phyloP scores from a whole-genome alignment of 495 filamentous ascomycete species.

The Aspergillus avenaceus region DNA sequence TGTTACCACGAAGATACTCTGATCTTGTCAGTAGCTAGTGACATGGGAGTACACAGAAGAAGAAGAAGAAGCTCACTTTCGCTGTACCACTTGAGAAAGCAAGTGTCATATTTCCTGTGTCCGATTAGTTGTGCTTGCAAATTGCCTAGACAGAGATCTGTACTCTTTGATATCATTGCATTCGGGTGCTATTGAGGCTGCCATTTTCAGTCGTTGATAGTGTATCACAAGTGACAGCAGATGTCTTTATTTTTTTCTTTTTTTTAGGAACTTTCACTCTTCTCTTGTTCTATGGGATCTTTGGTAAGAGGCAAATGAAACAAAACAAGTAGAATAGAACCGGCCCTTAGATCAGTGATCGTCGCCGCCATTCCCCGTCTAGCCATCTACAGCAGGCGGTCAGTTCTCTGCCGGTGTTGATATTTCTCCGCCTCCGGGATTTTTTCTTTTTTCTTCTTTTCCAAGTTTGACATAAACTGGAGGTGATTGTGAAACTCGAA shows the following conservation, averaged over 20 bases:
- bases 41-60: neutral
- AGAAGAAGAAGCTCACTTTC: constrained; percentile 60
- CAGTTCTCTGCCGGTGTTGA: neutral
- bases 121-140: constrained; percentile 16
- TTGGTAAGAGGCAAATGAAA: neutral
- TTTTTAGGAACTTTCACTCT: no score
- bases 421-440: constrained; percentile 9
- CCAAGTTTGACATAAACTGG: neutral
- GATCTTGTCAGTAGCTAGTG: constrained; percentile 11
- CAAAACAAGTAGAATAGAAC: neutral
- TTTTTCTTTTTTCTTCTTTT: constrained; percentile 3
- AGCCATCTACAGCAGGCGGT: constrained; percentile 5
- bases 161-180: constrained; percentile 91
- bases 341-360: constrained; percentile 4
- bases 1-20: constrained; percentile 85
- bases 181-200: constrained; percentile 59
- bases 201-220: constrained; percentile 33
- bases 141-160: constrained; percentile 12
- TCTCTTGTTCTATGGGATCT: no score
- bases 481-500: neutral
- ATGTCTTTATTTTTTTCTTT: neutral
- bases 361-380: constrained; percentile 1
- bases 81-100: constrained; percentile 95
- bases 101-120: constrained; percentile 77
- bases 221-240: neutral